Percentiles rank a stretch among this genome's conserved stretches.
These are phyloP conservation scores for Knoxdaviesia proteae DNA, from an alignment of 2,329 filamentous ascomycete genomes.

Conservation along the genomic window DNA sequence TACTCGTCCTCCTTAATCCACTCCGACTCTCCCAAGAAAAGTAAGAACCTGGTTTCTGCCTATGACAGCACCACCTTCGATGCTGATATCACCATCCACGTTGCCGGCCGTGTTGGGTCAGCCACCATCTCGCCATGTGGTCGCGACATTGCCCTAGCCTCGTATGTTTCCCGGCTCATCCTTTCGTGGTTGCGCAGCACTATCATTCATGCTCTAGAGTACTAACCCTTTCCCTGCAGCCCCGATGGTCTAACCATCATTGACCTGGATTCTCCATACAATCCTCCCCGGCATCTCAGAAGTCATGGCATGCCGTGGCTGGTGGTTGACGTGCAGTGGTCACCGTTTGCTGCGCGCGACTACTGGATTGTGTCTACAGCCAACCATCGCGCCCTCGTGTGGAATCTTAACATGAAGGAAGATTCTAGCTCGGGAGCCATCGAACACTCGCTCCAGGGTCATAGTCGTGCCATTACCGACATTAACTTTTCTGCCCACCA, in stretches of 20 bases:
- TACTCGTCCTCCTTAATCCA: background rate
- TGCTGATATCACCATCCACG: constrained; percentile 62
- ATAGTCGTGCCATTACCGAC: constrained; percentile 73
- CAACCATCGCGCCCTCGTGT: constrained; percentile 83
- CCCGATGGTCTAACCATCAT: constrained; percentile 80
- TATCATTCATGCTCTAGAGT: background rate
- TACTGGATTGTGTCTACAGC: constrained; percentile 91
- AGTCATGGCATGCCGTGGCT: constrained; percentile 83
- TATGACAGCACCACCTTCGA: constrained; percentile 80
- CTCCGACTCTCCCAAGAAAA: constrained; percentile 27
- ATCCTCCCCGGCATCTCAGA: constrained; percentile 59
- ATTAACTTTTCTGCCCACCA: constrained; percentile 93
- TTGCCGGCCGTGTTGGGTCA: constrained; percentile 65
- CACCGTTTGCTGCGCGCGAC: constrained; percentile 70
- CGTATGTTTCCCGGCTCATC: constrained; percentile 25
- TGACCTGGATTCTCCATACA: constrained; percentile 77
- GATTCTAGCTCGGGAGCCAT: constrained; percentile 52
- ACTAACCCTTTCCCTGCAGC: constrained; percentile 14
- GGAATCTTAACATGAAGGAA: constrained; percentile 68
- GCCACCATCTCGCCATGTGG: constrained; percentile 86
- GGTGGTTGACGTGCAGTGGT: constrained; percentile 93
- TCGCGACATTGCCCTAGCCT: constrained; percentile 75
- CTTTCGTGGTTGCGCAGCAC: constrained; percentile 14
- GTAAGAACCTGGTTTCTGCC: constrained; percentile 42
- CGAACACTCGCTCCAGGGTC: constrained; percentile 71